Conservation (phyloP, 768 basidiomycete species). For the Pulveroboletus sp. region DNA sequence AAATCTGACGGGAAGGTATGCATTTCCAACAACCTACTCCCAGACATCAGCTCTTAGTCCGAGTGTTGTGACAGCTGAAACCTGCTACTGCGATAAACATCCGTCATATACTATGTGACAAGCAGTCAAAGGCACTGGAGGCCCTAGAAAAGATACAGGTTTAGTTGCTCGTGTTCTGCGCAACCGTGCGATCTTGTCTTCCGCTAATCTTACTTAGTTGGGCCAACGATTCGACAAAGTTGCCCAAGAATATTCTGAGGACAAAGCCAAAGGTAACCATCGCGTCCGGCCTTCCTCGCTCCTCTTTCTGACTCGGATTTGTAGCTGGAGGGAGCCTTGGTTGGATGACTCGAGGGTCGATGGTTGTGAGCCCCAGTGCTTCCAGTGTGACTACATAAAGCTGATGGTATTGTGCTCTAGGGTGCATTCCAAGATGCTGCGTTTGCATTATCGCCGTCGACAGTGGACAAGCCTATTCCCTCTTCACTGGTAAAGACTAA, state of each 20-base stretch:
- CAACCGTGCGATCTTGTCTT: background rate
- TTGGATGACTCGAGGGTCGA: conserved; percentile 83
- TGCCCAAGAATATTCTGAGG: conserved; percentile 86
- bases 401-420: conserved; percentile 31
- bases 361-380: conserved; percentile 51
- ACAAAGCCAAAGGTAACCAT: conserved; percentile 74
- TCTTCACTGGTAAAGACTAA: conserved; percentile 77
- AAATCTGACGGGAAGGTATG: conserved; percentile 23
- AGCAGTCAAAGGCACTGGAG: conserved; percentile 74
- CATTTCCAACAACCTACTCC: background rate
- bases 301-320: background rate
- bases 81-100: conserved; percentile 80
- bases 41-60: background rate
- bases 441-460: conserved; percentile 73
- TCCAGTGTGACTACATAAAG: background rate
- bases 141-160: conserved; percentile 79
- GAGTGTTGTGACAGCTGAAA: conserved; percentile 43
- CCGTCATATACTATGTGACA: conserved; percentile 85
- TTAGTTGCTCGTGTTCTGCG: conserved; percentile 4
- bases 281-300: background rate
- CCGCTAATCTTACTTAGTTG: conserved; percentile 38
- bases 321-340: conserved; percentile 81
- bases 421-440: conserved; percentile 83
- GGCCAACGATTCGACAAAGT: conserved; percentile 85
- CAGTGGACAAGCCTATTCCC: conserved; percentile 69